Conservation (phyloP, 2,329 filamentous ascomycete species). For the Aaosphaeria arxii region DNA sequence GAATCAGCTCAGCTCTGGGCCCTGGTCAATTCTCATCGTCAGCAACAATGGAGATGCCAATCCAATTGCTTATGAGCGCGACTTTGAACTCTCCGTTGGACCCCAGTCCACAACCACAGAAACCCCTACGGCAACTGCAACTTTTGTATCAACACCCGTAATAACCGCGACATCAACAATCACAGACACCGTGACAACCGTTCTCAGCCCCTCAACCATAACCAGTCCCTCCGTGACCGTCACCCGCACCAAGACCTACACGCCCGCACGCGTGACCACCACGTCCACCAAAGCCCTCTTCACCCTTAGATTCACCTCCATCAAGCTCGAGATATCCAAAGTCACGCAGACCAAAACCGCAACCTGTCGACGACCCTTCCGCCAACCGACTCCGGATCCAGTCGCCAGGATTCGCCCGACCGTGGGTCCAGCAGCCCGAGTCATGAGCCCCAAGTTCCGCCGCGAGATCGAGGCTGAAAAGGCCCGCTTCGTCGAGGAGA, state of each 20-base stretch:
- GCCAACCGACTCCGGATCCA: slow-evolving; percentile 18
- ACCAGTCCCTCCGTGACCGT: slow-evolving; percentile 18
- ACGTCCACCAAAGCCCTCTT: slow-evolving; percentile 27
- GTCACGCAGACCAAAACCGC: slow-evolving; percentile 29
- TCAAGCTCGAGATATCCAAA: slow-evolving; percentile 11
- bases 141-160: slow-evolving; percentile 10
- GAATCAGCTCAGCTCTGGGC: slow-evolving; percentile 32
- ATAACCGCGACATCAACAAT: slow-evolving; percentile 13
- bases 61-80: slow-evolving; percentile 40
- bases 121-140: slow-evolving; percentile 14
- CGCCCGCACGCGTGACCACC: slow-evolving; percentile 15
- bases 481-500: slow-evolving; percentile 13
- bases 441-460: slow-evolving; percentile 16
- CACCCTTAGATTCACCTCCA: slow-evolving; percentile 20
- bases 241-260: slow-evolving; percentile 20
- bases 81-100: slow-evolving; percentile 39
- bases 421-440: slow-evolving; percentile 8
- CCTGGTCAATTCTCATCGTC: slow-evolving; percentile 40
- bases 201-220: slow-evolving; percentile 6
- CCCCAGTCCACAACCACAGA: slow-evolving; percentile 30
- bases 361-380: slow-evolving; percentile 23
- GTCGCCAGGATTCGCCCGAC: slow-evolving; percentile 24
- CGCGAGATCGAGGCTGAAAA: slow-evolving; percentile 9
- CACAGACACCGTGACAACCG: slow-evolving; percentile 14
- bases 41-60: slow-evolving; percentile 40